These are phyloP conservation scores for Camelina neglecta DNA, from an alignment of 345 rosid genomes.

Conservation along the genomic window DNA sequence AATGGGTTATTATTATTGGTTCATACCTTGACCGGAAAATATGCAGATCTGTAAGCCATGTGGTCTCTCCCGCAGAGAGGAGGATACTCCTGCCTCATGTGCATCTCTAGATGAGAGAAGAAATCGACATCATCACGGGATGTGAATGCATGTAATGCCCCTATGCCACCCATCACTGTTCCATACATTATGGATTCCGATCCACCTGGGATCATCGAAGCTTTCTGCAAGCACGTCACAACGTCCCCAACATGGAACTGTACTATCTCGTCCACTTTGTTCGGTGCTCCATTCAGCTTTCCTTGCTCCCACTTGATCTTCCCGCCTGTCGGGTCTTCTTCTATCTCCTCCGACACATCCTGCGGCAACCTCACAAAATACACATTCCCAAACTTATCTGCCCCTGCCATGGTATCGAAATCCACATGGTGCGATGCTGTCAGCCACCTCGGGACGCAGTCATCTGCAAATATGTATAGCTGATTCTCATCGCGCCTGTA, in stretches of 20 bases:
- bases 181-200: constrained; percentile 92
- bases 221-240: constrained; percentile 81
- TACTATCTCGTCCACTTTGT: constrained; percentile 92
- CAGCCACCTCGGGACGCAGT: constrained; percentile 92
- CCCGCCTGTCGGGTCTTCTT: constrained; percentile 96
- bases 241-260: constrained; percentile 95
- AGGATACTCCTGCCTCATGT: constrained; percentile 94
- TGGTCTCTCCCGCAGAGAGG: constrained; percentile 64
- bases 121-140: constrained; percentile 97
- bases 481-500: constrained; percentile 97
- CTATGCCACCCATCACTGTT: constrained; percentile 92
- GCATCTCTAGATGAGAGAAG: constrained; percentile 98
- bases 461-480: constrained; percentile 92
- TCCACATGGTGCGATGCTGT: constrained; percentile 87
- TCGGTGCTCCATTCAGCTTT: constrained; percentile 92
- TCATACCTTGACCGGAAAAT: constrained; percentile 91
- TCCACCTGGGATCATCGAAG: constrained; percentile 91
- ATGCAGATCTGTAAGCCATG: constrained; percentile 93
- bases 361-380: constrained; percentile 87
- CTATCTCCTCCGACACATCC: constrained; percentile 94
- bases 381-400: constrained; percentile 90
- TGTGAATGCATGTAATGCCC: constrained; percentile 87
- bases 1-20: not conserved
- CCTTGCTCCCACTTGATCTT: constrained; percentile 99
- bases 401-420: constrained; percentile 96